Percentiles rank a stretch among this genome's conserved stretches.
Conservation (phyloP, 768 basidiomycete species). For the Hemileccinum impolitum region DNA sequence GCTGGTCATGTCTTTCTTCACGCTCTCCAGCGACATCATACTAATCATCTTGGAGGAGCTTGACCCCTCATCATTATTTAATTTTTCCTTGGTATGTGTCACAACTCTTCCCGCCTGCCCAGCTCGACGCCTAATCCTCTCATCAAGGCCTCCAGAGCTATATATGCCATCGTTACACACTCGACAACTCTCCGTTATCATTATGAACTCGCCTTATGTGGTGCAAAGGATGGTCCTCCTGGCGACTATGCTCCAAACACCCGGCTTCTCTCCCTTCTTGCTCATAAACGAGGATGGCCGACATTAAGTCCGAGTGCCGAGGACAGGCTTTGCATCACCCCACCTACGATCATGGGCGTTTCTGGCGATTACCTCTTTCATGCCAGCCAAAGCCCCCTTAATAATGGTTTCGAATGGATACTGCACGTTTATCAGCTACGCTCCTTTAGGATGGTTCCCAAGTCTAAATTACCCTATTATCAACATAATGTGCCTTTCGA, state of each 20-base stretch:
- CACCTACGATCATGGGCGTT: slow-evolving; percentile 33
- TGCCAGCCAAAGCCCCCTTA: slow-evolving; percentile 30
- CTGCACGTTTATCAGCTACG: slow-evolving; percentile 33
- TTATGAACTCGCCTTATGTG: slow-evolving; percentile 31
- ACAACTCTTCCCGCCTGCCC: background rate
- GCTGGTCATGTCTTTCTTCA: slow-evolving; percentile 36
- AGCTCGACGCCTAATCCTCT: slow-evolving; percentile 1
- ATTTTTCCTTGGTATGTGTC: slow-evolving; percentile 28
- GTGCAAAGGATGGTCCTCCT: slow-evolving; percentile 27
- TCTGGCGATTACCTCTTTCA: slow-evolving; percentile 33
- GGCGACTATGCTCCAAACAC: slow-evolving; percentile 15
- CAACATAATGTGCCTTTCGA: slow-evolving; percentile 33
- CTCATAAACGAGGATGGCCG: slow-evolving; percentile 33
- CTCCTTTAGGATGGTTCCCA: slow-evolving; percentile 28
- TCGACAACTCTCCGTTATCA: slow-evolving; percentile 31
- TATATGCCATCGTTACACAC: slow-evolving; percentile 18
- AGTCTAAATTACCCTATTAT: slow-evolving; percentile 26
- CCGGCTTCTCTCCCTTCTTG: slow-evolving; percentile 29
- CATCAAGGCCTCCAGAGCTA: slow-evolving; percentile 23
- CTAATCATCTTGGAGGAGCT: slow-evolving; percentile 33
- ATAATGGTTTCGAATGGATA: slow-evolving; percentile 32
- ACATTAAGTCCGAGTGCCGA: slow-evolving; percentile 30
- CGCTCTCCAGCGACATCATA: slow-evolving; percentile 29
- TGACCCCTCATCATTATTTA: slow-evolving; percentile 31
- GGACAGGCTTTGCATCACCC: slow-evolving; percentile 29